Conservation (phyloP, 1,284 basidiomycete species). For the Volvariella volvacea region DNA sequence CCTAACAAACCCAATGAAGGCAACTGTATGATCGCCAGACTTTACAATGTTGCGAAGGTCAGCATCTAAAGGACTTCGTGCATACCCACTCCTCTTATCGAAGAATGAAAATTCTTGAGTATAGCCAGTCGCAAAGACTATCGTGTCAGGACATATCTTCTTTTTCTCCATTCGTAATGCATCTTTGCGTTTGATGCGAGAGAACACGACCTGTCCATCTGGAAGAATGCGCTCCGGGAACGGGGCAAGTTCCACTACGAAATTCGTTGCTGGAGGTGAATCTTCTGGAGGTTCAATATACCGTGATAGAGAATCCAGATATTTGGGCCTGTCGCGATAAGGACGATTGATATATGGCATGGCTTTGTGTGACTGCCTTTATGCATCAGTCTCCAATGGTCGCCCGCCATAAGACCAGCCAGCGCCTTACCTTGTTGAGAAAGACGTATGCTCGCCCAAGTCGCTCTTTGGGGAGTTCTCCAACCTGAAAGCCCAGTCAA, state of each 20-base stretch:
- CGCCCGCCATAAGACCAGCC: too few species aligned
- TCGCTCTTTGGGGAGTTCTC: slow-evolving; percentile 51
- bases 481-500: slow-evolving; percentile 37
- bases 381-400: background rate
- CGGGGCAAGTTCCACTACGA: slow-evolving; percentile 53
- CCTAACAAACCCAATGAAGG: slow-evolving; percentile 58
- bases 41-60: slow-evolving; percentile 47
- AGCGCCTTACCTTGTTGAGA: slow-evolving; percentile 37
- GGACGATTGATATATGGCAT: slow-evolving; percentile 60
- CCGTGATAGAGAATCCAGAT: slow-evolving; percentile 40
- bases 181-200: slow-evolving; percentile 35
- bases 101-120: slow-evolving; percentile 49
- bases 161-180: slow-evolving; percentile 34
- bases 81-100: slow-evolving; percentile 36
- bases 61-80: slow-evolving; percentile 42
- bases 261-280: slow-evolving; percentile 37
- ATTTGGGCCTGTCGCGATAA: slow-evolving; percentile 35
- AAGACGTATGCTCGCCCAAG: slow-evolving; percentile 53
- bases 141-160: slow-evolving; percentile 41
- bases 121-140: slow-evolving; percentile 51
- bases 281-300: slow-evolving; percentile 55
- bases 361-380: slow-evolving; percentile 39
- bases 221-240: slow-evolving; percentile 45
- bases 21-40: slow-evolving; percentile 42
- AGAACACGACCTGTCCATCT: slow-evolving; percentile 44